phyloP scores from a whole-genome alignment of 495 filamentous ascomycete species.

The Pyrenula massariospora region DNA sequence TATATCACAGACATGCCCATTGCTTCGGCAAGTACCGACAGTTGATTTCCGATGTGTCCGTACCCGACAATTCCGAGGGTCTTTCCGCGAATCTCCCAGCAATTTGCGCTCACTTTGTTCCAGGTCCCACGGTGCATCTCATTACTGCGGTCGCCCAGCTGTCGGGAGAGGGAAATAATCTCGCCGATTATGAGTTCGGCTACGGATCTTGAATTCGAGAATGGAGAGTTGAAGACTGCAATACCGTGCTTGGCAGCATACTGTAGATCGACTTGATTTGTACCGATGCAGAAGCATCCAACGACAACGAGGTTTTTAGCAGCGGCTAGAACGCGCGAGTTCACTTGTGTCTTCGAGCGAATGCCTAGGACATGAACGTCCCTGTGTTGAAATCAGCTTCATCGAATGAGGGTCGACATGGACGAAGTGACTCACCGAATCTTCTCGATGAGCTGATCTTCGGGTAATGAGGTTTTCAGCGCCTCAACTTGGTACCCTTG shows the following conservation, averaged over 20 bases:
- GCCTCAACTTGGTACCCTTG: slow-evolving; percentile 97
- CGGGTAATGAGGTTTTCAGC: slow-evolving; percentile 76
- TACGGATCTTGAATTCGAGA: slow-evolving; percentile 93
- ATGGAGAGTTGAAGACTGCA: slow-evolving; percentile 98
- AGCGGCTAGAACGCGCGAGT: slow-evolving; percentile 69
- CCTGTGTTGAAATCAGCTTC: slow-evolving; percentile 27
- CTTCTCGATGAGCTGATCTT: slow-evolving; percentile 92
- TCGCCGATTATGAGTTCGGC: slow-evolving; percentile 92
- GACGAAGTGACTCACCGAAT: slow-evolving; percentile 55
- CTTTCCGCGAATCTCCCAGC: slow-evolving; percentile 98
- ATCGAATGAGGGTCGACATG: slow-evolving; percentile 3
- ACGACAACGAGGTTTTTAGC: slow-evolving; percentile 92
- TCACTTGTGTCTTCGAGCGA: slow-evolving; percentile 93
- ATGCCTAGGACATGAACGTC: slow-evolving; percentile 98
- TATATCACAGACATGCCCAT: slow-evolving; percentile 98
- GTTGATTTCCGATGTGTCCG: slow-evolving; percentile 92
- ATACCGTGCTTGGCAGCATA: slow-evolving; percentile 87
- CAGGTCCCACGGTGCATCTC: slow-evolving; percentile 93
- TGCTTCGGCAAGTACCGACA: slow-evolving; percentile 90
- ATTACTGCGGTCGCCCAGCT: slow-evolving; percentile 83
- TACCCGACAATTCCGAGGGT: slow-evolving; percentile 94
- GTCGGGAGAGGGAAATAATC: slow-evolving; percentile 82
- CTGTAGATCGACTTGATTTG: slow-evolving; percentile 92
- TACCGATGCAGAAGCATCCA: slow-evolving; percentile 98
- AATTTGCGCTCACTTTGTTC: slow-evolving; percentile 94